Evolutionary conservation across 192 early-diverging fungal species (phyloP).

Genomic region (Powellomyces hirtus): DNA sequence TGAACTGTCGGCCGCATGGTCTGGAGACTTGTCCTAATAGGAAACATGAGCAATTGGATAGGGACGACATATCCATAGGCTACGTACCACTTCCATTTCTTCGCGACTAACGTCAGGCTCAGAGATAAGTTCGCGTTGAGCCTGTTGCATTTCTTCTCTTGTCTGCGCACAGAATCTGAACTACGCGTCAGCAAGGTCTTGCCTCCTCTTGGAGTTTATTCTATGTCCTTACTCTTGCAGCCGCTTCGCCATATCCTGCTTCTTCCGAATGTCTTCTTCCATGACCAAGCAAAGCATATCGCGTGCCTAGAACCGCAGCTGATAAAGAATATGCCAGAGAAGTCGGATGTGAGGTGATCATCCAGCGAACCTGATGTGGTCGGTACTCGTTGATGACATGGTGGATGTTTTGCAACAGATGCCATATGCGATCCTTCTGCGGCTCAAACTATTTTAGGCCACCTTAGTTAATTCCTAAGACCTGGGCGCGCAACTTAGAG

Average conservation of each 20-base stretch:
- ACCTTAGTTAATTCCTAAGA: no score
- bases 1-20: no score
- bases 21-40: no score
- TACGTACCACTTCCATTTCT: background rate
- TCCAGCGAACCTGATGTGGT: constrained; percentile 61
- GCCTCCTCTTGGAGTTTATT: no score
- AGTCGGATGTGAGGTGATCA: background rate
- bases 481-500: no score
- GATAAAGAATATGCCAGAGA: background rate
- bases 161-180: constrained; percentile 3
- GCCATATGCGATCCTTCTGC: constrained; percentile 65
- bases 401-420: constrained; percentile 76
- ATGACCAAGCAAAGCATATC: constrained; percentile 9
- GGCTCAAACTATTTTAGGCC: constrained; percentile 4
- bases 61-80: background rate
- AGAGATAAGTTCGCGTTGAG: background rate
- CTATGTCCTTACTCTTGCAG: constrained; percentile 2
- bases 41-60: no score
- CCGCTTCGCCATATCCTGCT: background rate
- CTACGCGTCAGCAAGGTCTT: background rate
- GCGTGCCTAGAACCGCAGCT: constrained; percentile 1
- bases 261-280: constrained; percentile 7
- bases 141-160: background rate
- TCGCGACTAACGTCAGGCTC: background rate
- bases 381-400: constrained; percentile 83